A percentile compares a stretch with the other conserved stretches of the same genome.
Evolutionary conservation across 2,329 filamentous ascomycete genomes (phyloP).

Genomic region (Ascocoryne sarcoides): DNA sequence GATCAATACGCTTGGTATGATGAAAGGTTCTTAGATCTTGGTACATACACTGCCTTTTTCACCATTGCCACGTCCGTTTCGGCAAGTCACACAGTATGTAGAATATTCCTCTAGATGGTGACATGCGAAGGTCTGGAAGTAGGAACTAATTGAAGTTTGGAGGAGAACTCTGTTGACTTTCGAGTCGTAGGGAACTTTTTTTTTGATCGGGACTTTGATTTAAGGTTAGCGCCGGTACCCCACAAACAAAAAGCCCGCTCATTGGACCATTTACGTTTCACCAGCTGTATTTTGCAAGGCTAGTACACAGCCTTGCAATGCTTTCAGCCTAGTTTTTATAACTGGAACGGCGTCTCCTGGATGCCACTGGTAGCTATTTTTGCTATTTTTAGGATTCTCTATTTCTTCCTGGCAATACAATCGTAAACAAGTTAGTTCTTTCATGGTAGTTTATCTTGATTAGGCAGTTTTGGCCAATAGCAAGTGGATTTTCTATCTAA

Average conservation of each 20-base stretch:
- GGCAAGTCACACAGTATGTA: neutral
- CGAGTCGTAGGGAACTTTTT: conserved; percentile 12
- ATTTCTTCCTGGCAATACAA: too few species aligned
- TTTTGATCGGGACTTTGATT: neutral
- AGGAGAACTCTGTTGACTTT: neutral
- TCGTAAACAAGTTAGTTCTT: too few species aligned
- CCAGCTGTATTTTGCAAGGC: neutral
- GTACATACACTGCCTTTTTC: conserved; percentile 25
- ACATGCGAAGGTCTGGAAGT: conserved; percentile 7
- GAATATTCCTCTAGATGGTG: conserved; percentile 14
- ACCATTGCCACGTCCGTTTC: conserved; percentile 16
- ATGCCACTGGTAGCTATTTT: too few species aligned
- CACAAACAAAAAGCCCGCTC: neutral
- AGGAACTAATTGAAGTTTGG: neutral
- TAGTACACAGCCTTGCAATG: too few species aligned
- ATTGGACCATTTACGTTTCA: neutral
- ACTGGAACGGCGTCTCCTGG: too few species aligned
- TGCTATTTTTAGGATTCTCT: too few species aligned
- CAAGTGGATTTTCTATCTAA: too few species aligned
- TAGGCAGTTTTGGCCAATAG: too few species aligned
- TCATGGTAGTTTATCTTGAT: too few species aligned
- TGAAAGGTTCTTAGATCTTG: neutral
- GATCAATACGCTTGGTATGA: neutral
- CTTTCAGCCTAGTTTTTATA: too few species aligned
- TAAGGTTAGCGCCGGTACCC: neutral